Conservation (phyloP, 2,329 filamentous ascomycete species). For the Akanthomyces dipterigenus region DNA sequence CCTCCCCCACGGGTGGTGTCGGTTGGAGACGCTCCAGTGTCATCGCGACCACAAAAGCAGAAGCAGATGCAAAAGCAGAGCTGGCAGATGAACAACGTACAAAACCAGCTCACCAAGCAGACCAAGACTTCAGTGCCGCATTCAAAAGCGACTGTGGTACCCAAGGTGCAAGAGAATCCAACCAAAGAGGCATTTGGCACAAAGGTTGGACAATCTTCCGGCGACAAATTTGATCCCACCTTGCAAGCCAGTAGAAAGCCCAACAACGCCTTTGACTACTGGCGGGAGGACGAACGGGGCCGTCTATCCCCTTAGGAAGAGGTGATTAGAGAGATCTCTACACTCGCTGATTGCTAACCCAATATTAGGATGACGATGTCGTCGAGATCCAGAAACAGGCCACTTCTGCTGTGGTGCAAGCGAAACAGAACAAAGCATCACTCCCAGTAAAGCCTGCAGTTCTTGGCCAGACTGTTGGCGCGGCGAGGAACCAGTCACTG, state of each 20-base stretch:
- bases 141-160: not conserved
- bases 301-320: slow-evolving; percentile 23
- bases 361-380: not conserved
- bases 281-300: slow-evolving; percentile 9
- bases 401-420: not conserved
- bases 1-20: not conserved
- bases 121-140: not conserved
- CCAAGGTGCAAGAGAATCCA: not conserved
- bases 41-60: not conserved
- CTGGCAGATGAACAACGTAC: slow-evolving; percentile 7
- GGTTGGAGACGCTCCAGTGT: not conserved
- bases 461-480: not conserved
- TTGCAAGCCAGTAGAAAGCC: not conserved
- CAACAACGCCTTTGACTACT: not conserved
- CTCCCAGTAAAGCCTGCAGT: not conserved
- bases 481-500: not conserved
- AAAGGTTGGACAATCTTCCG: not conserved
- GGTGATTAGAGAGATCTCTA: slow-evolving; percentile 11
- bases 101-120: not conserved
- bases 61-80: not conserved
- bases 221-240: not conserved
- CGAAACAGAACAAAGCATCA: not conserved
- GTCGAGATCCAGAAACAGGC: not conserved
- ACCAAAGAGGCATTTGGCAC: not conserved
- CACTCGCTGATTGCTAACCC: not conserved